Evolutionary conservation across 305 asterid genomes (phyloP), one percentile per base, ranked within the genome.

Genomic region (Fraxinus latifolia): DNA sequence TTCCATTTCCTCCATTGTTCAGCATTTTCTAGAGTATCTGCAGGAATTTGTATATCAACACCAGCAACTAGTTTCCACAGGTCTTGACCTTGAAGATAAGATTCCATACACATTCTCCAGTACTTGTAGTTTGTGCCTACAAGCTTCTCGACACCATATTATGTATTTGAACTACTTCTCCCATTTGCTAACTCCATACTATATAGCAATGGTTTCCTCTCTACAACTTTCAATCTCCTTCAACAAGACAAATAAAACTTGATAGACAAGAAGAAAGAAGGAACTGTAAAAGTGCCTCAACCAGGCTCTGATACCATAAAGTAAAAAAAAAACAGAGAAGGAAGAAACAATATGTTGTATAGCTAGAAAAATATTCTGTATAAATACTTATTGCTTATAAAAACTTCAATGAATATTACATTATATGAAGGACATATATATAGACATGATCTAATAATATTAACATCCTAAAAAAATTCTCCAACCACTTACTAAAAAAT

Each of bases 1-100:
- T 74, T 79, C 80, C 77, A 74, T 11, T 79, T 83, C 3, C 77
- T 78, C 1, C 74, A 25, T 37, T 21, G 15, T 58, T 74, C 31
- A 2, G 29, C 76, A 83, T 83, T 83, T 8, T 39, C 15, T 0
- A 21, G 34, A 17, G 74, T 68, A 5, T 77, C 29, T 6, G 0
- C 6, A 7, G 71, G 58, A 70, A 68, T 36, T 55, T 17, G 36
- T 3, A 1, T 5, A 11, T 78, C 76, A 1, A 0, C 53, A 33
- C 80, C 15, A 21, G 12, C 0, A 4, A 60, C 31, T 0, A 19
- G 0, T 19, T 60, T 4, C 70, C 14, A 17, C 1, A 60, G 31
- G 14, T 60, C 70, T 60, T 21, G 33, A 23, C n/a, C 73, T 25
- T 21, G 73, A 21, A 21, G 33, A 25, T 21, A 65, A 65, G 32